Evolutionary conservation across 2,329 filamentous ascomycete genomes (phyloP).

Genomic region (Pseudonectria buxi): DNA sequence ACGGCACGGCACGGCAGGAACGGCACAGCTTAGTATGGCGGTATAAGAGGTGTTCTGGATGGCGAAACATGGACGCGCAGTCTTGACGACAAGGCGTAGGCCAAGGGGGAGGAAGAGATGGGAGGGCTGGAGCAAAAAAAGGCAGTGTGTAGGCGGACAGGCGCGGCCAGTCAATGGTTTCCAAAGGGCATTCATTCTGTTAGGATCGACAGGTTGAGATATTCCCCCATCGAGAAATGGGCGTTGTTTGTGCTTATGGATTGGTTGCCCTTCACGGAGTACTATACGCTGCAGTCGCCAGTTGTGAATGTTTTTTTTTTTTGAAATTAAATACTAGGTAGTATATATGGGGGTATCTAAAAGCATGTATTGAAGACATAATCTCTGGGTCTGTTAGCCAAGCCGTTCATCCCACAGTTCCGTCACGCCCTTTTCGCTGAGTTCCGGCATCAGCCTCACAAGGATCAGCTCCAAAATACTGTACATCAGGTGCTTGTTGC

Average conservation of each 20-base stretch:
- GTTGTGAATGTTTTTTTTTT: no score
- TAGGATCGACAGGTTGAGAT: slow-evolving; percentile 6
- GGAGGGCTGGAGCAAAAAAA: no score
- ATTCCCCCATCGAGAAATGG: slow-evolving; percentile 17
- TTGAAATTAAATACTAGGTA: slow-evolving; percentile 12
- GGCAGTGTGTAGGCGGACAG: no score
- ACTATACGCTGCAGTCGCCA: no score
- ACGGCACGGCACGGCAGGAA: no score
- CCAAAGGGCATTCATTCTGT: slow-evolving; percentile 12
- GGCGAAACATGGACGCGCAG: no score
- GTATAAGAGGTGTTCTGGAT: no score
- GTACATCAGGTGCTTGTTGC: slow-evolving; percentile 90
- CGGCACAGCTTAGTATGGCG: no score
- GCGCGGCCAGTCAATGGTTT: not conserved
- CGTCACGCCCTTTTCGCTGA: slow-evolving; percentile 62
- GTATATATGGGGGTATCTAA: slow-evolving; percentile 4
- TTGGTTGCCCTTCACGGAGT: slow-evolving; percentile 19
- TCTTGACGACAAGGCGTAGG: no score
- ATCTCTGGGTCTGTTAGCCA: slow-evolving; percentile 14
- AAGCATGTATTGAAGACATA: no score
- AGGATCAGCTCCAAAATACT: slow-evolving; percentile 73
- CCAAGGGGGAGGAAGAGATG: not conserved
- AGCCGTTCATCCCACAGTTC: slow-evolving; percentile 71
- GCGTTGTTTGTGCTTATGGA: slow-evolving; percentile 22
- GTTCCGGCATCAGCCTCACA: slow-evolving; percentile 77